These are phyloP conservation scores for Aspergillus niger DNA, from an alignment of 2,329 filamentous ascomycete species.

Conservation along the genomic window DNA sequence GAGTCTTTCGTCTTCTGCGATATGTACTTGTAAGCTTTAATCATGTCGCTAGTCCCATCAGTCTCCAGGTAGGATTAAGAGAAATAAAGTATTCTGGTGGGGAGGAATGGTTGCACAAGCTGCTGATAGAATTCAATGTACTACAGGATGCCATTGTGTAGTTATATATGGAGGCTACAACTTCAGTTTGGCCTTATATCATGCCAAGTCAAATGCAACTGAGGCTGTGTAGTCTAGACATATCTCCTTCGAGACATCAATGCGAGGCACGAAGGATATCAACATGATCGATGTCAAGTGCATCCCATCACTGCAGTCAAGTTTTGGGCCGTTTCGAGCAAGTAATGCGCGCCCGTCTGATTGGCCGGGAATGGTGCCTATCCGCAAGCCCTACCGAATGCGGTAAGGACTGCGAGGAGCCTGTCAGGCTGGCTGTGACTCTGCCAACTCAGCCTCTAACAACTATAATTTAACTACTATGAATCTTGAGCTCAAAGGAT, in stretches of 20 bases:
- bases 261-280: background rate
- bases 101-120: too few species aligned
- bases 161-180: background rate
- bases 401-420: slow-evolving; percentile 5
- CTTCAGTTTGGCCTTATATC: too few species aligned
- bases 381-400: background rate
- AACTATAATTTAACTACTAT: background rate
- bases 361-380: background rate
- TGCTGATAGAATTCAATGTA: background rate
- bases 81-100: background rate
- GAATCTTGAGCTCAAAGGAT: background rate
- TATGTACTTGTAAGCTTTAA: slow-evolving; percentile 4
- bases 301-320: too few species aligned
- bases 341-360: background rate
- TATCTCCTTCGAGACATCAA: background rate
- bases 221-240: background rate
- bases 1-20: background rate
- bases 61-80: background rate
- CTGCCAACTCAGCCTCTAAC: background rate
- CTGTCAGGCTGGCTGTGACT: too few species aligned
- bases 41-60: background rate
- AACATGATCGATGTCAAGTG: background rate
- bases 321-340: background rate
- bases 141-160: background rate
- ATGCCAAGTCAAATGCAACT: background rate